Evolutionary conservation across 371 early-diverging fungal species (phyloP), one percentile per base, ranked within the genome.

Genomic region (Nosema bombycis): DNA sequence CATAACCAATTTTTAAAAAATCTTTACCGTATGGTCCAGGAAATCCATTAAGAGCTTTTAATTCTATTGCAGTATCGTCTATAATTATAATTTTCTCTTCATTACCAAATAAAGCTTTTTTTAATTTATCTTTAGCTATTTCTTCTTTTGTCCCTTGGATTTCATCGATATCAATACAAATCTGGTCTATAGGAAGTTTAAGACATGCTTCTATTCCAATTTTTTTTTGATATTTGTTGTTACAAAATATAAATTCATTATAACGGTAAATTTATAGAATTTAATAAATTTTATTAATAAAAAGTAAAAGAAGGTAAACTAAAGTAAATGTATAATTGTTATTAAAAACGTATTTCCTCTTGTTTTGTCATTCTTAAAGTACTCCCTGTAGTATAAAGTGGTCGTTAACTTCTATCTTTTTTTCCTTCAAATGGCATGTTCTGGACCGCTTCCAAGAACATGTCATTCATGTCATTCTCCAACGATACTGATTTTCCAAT

Each of bases 21-120:
- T 77, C 61, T 66, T 80, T 80, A 0, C 67, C 66, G 56, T 80
- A 80, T 26, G 74, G 78, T 23, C 81, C 81, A 32, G 81, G 81
- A 62, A 77, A 80, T 55, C 78, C 81, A 33, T 73, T 70, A 15
- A 80, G 66, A 37, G 72, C 77, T 28, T 54, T 55, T 23, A 80
- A 33, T 38, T 70, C 69, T 2, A 80, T 58, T 30, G 70, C 65
- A 18, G 65, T 66, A 65, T 80, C 81, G 34, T 80, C 81, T 3
- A 77, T 54, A 23, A 80, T 46, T 21, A 73, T 33, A 67, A 58
- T 54, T 23, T n/a, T 58, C 0, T 70, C 54, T 26, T 61, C 57
- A 14, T 72, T n/a, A 14, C 28, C 64, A 6, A 60, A 23, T 18
- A 57, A 73, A 33, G 55, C 78, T 28, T 60, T 71, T 54, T 62